These are phyloP conservation scores for Boletellus sp. DNA, from an alignment of 768 basidiomycete species.

Conservation along the genomic window DNA sequence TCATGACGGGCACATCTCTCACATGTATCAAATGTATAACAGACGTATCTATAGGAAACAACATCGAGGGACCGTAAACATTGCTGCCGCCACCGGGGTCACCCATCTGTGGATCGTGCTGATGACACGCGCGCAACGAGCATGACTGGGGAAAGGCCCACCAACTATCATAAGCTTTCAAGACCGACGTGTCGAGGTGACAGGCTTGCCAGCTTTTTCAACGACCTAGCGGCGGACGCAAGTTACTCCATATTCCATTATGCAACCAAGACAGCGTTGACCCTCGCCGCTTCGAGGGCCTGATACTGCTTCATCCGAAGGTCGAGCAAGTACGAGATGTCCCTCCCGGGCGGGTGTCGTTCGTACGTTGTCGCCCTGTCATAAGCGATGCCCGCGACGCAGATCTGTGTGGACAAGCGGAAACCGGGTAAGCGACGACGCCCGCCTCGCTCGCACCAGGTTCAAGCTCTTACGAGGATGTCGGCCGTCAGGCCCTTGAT, in stretches of 20 bases:
- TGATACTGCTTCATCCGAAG: constrained; percentile 26
- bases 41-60: neutral
- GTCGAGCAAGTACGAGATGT: constrained; percentile 26
- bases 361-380: constrained; percentile 46
- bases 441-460: too few species aligned
- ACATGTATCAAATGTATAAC: neutral
- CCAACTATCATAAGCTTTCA: too few species aligned
- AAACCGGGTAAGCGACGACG: too few species aligned
- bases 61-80: neutral
- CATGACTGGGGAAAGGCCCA: too few species aligned
- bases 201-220: too few species aligned
- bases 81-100: neutral
- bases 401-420: constrained; percentile 26
- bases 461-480: constrained; percentile 71
- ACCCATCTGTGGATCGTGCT: too few species aligned
- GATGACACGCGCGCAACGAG: too few species aligned
- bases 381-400: constrained; percentile 63
- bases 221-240: neutral
- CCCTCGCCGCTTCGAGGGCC: constrained; percentile 4
- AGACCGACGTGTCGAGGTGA: too few species aligned
- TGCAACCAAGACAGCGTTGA: neutral
- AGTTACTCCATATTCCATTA: constrained; percentile 4
- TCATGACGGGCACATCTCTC: constrained; percentile 5
- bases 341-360: constrained; percentile 56
- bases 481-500: constrained; percentile 84